phyloP scores from a whole-genome alignment of 1,139 yeast species.

The Lodderomyces parapsilosis region DNA sequence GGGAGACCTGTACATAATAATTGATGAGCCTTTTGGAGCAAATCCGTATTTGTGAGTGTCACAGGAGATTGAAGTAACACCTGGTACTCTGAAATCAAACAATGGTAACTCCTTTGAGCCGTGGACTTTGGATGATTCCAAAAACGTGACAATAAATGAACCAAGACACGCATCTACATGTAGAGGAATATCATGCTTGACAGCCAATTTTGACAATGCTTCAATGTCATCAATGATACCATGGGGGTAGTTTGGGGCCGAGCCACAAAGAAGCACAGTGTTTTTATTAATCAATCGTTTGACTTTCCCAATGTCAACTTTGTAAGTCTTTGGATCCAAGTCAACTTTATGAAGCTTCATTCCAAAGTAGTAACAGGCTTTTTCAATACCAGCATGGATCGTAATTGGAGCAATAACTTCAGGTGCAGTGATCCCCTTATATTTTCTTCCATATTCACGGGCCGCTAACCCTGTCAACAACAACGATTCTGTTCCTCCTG shows the following conservation, averaged over 20 bases:
- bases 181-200: conserved; percentile 65
- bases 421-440: conserved; percentile 65
- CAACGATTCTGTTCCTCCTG: conserved; percentile 97
- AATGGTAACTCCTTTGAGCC: conserved; percentile 46
- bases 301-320: conserved; percentile 68
- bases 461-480: conserved; percentile 86
- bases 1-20: conserved; percentile 78
- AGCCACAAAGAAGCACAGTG: conserved; percentile 83
- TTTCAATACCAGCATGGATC: conserved; percentile 93
- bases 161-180: conserved; percentile 97
- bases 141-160: conserved; percentile 82
- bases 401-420: conserved; percentile 89
- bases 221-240: conserved; percentile 91
- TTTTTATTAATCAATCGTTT: conserved; percentile 66
- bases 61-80: conserved; percentile 96
- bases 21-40: conserved; percentile 95
- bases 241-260: conserved; percentile 97
- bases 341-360: conserved; percentile 83
- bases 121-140: conserved; percentile 63
- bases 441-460: conserved; percentile 57
- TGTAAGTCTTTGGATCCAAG: conserved; percentile 62
- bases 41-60: conserved; percentile 98
- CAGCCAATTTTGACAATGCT: conserved; percentile 65
- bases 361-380: conserved; percentile 89
- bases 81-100: conserved; percentile 86